Base-by-base conservation (phyloP, 108 stramenopile genomes). In the Seminavis robusta region DNA sequence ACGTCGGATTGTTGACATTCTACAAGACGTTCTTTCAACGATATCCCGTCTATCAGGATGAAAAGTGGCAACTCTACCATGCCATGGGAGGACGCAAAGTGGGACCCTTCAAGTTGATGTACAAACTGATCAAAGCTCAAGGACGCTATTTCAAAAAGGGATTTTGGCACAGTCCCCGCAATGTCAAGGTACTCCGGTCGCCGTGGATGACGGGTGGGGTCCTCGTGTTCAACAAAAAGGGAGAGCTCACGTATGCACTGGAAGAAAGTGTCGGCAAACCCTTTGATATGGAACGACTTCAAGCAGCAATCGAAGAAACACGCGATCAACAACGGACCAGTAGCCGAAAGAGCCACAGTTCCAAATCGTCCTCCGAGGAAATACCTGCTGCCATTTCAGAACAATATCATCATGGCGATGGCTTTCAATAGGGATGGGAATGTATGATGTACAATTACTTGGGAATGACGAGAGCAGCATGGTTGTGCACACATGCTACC, bases 71-170 rank as follows among this genome's bases (percentile, higher is more conserved):
- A 15, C 4, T 37, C 15, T 53, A 53, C 31, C 32, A 53, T 33
- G 52, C 52, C 52, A 20, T 53, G 33, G 52, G 52, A 20, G 52
- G 52, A n/a, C 28, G 50, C 20, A 53, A 53, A 23, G 36, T 53
- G 33, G 21, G 21, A 15, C 15, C 21, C 4, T n/a, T 19, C 33
- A 53, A 53, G 34, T 37, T 53, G 15, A 6, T 37, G 39, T 19
- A 3, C 4, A 13, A 17, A 17, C 4, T 20, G 36, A 4, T 20
- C 16, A 53, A 53, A 17, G 13, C 24, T 3, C 13, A 17, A 4
- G 15, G 34, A 25, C 41, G 52, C 17, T 33, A 53, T 33, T 3
- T 4, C 20, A 25, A 45, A 25, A 53, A 37, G 34, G 36, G 36
- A 4, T 7, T 53, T 15, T n/a, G 36, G 34, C n/a, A 31, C 16